Evolutionary conservation across 768 basidiomycete species (phyloP), one percentile per base, ranked within the genome.

Genomic region (Mycena olivaceomarginata): DNA sequence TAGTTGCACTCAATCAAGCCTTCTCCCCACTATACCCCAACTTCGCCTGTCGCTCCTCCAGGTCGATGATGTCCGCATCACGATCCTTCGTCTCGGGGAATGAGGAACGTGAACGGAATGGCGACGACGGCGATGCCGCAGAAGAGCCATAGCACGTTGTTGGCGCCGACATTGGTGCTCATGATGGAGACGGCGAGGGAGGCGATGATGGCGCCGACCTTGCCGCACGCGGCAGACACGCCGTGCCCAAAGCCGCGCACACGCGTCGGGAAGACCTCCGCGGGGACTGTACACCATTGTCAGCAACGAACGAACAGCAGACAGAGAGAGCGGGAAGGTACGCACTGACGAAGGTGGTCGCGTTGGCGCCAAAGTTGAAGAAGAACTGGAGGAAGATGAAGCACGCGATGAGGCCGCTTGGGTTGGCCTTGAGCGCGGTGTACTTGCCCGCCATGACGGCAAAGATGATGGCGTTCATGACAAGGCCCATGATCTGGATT

Each of bases 281-380:
- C 92, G 31, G 93, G 93, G 11, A 93, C 74, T 75, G 62, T 4
- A 31, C 2, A 22, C 7, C 53, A 40, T 20, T 3, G 72, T 75
- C 62, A 75, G 67, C 15, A 41, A 46, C 12, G 46, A 53, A 53
- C n/a, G 6, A 31, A 31, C 11, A 5, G 4, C 22, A 10, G 46
- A 39, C 20, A 4, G 46, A 45, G 31, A 51, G 18, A 39, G 46
- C n/a, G 41, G n/a, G 40, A 22, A 7, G 31, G 25, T 25, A 76
- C 68, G 25, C 64, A 76, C 75, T 80, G 70, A 94, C 63, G 81
- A 94, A 94, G 2, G 92, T 93, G 2, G 92, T 93, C 0, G 88
- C 87, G 79, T 93, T 92, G 13, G 90, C 91, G 11, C 91, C 93
- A 78, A 93, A 93, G 85, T 93, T 94, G 84, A 92, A 90, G 90